A percentile compares a stretch with the other conserved stretches of the same genome.
Conservation (phyloP, 2,329 filamentous ascomycete genomes). For the Ophiostoma quercus region DNA sequence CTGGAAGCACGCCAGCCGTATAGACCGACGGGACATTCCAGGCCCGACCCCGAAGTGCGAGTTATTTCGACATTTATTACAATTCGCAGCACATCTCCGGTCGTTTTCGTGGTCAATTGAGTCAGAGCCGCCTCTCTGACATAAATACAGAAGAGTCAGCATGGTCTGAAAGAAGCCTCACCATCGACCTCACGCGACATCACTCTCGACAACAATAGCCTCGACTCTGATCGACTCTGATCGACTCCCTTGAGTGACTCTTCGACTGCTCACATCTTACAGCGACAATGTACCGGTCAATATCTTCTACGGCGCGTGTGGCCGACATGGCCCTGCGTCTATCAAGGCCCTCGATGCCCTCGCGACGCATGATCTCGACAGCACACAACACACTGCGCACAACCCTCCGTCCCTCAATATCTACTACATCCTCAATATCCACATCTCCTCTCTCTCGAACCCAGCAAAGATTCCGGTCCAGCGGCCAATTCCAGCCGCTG, state of each 20-base stretch:
- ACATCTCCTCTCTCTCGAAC: slow-evolving; percentile 4
- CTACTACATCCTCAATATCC: neutral
- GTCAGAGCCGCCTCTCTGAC: neutral
- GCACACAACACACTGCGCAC: neutral
- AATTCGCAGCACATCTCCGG: neutral
- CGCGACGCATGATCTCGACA: neutral
- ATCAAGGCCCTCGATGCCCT: neutral
- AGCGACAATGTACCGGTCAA: neutral
- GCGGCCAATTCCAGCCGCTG: slow-evolving; percentile 55
- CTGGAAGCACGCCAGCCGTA: neutral
- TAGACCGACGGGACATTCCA: slow-evolving; percentile 1
- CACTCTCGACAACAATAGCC: neutral
- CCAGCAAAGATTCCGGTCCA: neutral
- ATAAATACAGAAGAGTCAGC: neutral
- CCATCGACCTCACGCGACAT: neutral
- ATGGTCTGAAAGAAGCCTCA: neutral
- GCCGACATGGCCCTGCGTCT: neutral
- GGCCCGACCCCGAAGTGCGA: neutral
- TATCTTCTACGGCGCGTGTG: neutral
- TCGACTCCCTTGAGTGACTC: neutral
- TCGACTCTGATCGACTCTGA: neutral
- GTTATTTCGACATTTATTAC: neutral
- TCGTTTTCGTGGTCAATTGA: slow-evolving; percentile 1
- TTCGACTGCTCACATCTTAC: neutral
- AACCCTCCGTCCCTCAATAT: neutral